Base-by-base conservation (phyloP, 176 grass and related monocot genomes). In the Carex myosuroides region DNA sequence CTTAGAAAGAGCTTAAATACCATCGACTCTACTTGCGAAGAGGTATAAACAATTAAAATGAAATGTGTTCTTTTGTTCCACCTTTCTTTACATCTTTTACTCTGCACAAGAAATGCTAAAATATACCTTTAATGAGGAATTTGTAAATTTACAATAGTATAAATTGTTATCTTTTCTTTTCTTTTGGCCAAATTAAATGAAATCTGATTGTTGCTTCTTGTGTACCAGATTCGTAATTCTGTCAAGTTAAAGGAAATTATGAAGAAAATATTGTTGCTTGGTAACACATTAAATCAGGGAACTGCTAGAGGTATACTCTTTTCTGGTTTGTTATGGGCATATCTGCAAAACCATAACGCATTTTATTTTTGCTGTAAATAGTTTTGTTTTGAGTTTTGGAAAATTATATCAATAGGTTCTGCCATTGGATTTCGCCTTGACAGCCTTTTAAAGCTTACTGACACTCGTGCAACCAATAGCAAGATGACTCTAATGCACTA, bases 401-500 rank as follows among this genome's bases (percentile, higher is more conserved):
- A 64, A 64, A 73, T 79, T 83, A 68, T 89, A 50, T 46, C 74
- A 91, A 82, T 84, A 98, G 95, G 95, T 71, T 85, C 92, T 83
- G 95, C 95, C 0, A 85, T 98, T 87, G 95, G 95, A 35, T 98
- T 98, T 85, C 92, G 95, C 13, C 84, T 98, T 85, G 92, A 98
- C 60, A 98, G 95, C 86, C 91, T 98, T 88, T 82, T 93, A 90
- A 98, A 98, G 89, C 95, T 98, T 91, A 94, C 89, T 88, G 95
- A 98, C 88, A 98, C 95, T 86, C 91, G 95, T 79, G 95, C 92
- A 85, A 98, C 95, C 81, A 94, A 98, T 88, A 98, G 85, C 89
- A 98, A 98, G 41, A 98, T 94, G 91, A 98, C 95, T 54, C 46
- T 98, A 56, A 98, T 98, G 95, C 92, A 98, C 64, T 98, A 98